Evolutionary conservation across 2,329 filamentous ascomycete species (phyloP).

Genomic region (Xylariaceae sp.): DNA sequence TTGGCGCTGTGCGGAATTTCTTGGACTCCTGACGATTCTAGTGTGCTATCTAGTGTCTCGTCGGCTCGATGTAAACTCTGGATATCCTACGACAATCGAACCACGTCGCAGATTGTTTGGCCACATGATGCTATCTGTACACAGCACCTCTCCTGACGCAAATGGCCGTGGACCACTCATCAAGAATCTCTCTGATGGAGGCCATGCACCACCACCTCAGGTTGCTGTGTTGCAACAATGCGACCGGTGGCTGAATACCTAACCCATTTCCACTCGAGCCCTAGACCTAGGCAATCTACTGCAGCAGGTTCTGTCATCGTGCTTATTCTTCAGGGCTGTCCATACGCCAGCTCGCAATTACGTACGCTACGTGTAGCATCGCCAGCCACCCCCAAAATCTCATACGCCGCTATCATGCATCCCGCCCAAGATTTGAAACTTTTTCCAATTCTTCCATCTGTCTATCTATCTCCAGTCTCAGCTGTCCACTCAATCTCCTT

Average conservation of each 20-base stretch:
- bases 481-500: neutral
- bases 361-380: neutral
- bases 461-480: neutral
- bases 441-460: neutral
- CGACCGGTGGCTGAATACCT: neutral
- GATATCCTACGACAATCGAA: neutral
- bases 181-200: neutral
- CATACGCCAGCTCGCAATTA: neutral
- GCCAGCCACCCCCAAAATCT: neutral
- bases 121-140: neutral
- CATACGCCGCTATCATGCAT: neutral
- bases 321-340: neutral
- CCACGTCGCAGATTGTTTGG: neutral
- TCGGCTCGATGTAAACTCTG: too few relatives aligned
- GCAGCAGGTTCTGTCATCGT: neutral
- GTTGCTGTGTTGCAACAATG: neutral
- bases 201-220: neutral
- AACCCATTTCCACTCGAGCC: neutral
- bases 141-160: neutral
- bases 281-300: neutral
- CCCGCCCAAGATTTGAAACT: neutral
- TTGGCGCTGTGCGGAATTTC: neutral
- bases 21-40: neutral
- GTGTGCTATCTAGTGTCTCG: too few relatives aligned
- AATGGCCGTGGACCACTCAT: neutral